Evolutionary conservation across 129 eudicot species (phyloP).

Genomic region (Tagetes erecta): DNA sequence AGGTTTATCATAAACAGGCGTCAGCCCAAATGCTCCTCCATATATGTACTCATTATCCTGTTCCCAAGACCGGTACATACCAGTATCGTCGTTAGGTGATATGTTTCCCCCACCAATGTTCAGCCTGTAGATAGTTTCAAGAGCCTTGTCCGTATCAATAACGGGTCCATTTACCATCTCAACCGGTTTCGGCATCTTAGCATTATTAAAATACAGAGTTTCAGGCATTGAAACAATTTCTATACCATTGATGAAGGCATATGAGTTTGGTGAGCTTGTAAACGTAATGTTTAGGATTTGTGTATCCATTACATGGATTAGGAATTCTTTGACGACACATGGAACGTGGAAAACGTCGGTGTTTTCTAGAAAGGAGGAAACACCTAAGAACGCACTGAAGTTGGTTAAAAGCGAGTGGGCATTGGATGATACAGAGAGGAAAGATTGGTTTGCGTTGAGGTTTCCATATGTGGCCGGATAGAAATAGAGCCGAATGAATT

Average conservation of each 20-base stretch:
- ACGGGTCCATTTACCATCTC: not conserved
- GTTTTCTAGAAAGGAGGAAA: not conserved
- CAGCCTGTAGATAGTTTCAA: not conserved
- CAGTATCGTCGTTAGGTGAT: not conserved
- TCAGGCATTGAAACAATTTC: conserved; percentile 50
- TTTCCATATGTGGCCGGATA: conserved; percentile 34
- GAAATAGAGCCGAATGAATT: not conserved
- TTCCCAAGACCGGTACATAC: not conserved
- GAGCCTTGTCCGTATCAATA: not conserved
- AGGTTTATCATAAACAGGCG: not conserved
- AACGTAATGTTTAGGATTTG: conserved; percentile 39
- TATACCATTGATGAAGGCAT: conserved; percentile 53
- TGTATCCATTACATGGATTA: conserved; percentile 25
- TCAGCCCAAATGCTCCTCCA: not conserved
- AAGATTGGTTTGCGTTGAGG: conserved; percentile 14
- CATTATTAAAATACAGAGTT: conserved; percentile 11
- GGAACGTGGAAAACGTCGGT: not conserved
- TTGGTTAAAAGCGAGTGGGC: conserved; percentile 30
- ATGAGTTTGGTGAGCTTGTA: conserved; percentile 38
- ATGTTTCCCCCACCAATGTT: not conserved
- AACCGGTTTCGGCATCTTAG: not conserved
- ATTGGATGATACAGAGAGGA: conserved; percentile 25
- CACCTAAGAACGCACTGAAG: conserved; percentile 13
- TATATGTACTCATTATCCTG: not conserved
- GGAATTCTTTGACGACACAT: conserved; percentile 34